Percentiles rank a stretch among this genome's conserved stretches.
Evolutionary conservation across 179 eudicot genomes (phyloP).

Genomic region (Camellia oleifera): DNA sequence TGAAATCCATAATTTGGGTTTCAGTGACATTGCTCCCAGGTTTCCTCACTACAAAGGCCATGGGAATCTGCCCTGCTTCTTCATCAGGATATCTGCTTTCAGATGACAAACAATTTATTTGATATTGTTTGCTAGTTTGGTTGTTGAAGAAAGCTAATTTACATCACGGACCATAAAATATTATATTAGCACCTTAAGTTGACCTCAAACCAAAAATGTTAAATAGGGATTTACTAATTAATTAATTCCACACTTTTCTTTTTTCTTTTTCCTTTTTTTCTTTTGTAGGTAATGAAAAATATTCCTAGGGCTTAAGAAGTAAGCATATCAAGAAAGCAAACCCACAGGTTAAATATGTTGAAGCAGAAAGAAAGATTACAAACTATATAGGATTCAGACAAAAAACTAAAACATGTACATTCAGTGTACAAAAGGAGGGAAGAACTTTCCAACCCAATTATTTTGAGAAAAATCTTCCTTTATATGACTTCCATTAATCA

Average conservation of each 20-base stretch:
- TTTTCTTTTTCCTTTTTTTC: too few species aligned
- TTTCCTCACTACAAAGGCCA: constrained; percentile 83
- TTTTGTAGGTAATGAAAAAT: not conserved
- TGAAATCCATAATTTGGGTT: constrained; percentile 62
- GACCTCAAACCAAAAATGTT: too few species aligned
- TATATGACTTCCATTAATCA: too few species aligned
- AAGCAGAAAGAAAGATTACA: not conserved
- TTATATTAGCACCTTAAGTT: too few species aligned
- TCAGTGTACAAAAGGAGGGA: not conserved
- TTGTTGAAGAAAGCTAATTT: not conserved
- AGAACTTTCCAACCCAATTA: not conserved
- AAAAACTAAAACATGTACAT: too few species aligned
- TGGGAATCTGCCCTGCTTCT: constrained; percentile 93
- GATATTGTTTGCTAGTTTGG: not conserved
- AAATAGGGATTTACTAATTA: too few species aligned
- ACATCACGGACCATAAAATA: not conserved
- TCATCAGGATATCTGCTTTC: constrained; percentile 79
- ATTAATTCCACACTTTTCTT: too few species aligned
- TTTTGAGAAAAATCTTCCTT: too few species aligned
- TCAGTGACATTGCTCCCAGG: constrained; percentile 53
- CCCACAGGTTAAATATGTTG: not conserved
- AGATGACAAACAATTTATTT: not conserved
- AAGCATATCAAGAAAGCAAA: not conserved
- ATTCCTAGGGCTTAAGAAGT: not conserved
- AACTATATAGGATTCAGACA: not conserved